Conservation (phyloP, 257 asterid genomes). For the Oldenlandia corymbosa region DNA sequence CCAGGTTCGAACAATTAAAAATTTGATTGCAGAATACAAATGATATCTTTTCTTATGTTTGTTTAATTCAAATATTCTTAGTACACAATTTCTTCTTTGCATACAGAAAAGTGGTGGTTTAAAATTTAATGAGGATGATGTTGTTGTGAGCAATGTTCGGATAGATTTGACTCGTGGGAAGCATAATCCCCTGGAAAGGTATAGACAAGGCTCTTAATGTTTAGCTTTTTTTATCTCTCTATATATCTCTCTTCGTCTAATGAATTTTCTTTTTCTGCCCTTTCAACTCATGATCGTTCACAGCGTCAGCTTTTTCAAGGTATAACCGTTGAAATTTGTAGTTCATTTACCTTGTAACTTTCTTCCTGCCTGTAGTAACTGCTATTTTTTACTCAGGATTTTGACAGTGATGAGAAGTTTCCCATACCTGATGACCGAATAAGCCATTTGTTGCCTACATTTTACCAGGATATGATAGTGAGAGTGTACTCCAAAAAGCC, state of each 20-base stretch:
- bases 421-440: constrained; percentile 60
- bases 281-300: constrained; percentile 27
- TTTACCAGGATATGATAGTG: constrained; percentile 84
- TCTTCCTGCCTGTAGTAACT: constrained; percentile 11
- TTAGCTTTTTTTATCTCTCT: not conserved
- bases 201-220: constrained; percentile 3
- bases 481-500: constrained; percentile 89
- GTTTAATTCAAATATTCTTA: constrained; percentile 14
- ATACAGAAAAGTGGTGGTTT: constrained; percentile 57
- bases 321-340: constrained; percentile 10
- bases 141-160: constrained; percentile 72
- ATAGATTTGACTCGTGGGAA: constrained; percentile 85
- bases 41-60: not conserved
- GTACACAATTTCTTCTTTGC: constrained; percentile 10
- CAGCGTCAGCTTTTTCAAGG: constrained; percentile 94
- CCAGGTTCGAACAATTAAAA: constrained; percentile 59
- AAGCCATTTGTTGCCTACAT: constrained; percentile 90
- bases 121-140: constrained; percentile 66
- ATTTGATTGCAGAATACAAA: not conserved
- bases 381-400: constrained; percentile 45
- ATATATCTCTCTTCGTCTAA: constrained; percentile 6
- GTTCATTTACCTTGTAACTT: not conserved
- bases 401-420: constrained; percentile 66
- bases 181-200: constrained; percentile 89
- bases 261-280: constrained; percentile 5